Evolutionary conservation across 1,284 basidiomycete genomes (phyloP), one percentile per base, ranked within the genome.

Genomic region (Melampsora americana): DNA sequence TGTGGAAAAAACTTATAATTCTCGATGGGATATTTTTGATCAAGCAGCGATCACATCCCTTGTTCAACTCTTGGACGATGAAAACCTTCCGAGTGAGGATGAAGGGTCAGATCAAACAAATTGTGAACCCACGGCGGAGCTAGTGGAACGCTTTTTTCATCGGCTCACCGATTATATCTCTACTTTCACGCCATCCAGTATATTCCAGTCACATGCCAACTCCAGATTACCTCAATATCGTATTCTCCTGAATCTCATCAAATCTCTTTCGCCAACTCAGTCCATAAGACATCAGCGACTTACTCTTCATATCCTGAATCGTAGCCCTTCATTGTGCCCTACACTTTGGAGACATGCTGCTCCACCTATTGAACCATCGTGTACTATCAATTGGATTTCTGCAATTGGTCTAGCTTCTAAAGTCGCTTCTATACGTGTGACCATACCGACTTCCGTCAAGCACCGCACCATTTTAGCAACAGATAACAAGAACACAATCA

Each of bases 381-480:
- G 66, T 28, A 76, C 42, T 12, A n/a, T 76, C 26, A 46, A 46
- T 69, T 76, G 74, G 74, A 76, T 76, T 23, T 69, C 67, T 5
- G 69, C 74, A 5, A 66, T 76, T 69, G 74, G 74, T 2, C 69
- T 76, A 11, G 74, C 74, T 18, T 68, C 74, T 46, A 69, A 76
- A 64, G 61, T 69, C 42, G 74, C 74, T 28, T 60, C 72, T n/a
- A 59, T 75, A 3, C 59, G 53, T 16, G 42, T 68, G 23, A 26
- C 16, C 53, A 48, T 50, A 23, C 60, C 72, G 5, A 48, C 60
- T 23, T 39, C 16, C 16, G 2, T 42, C 35, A 44, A 12, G 28
- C 42, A 50, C 28, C 23, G 9, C 18, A 30, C 39, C 53, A 23
- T 62, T 9, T 56, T 68, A 26, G 18, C 12, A 16, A 30, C 53